A percentile compares a stretch with the other conserved stretches of the same genome.
Conservation (phyloP, 371 early-diverging fungal species). For the Saksenaea oblongispora region DNA sequence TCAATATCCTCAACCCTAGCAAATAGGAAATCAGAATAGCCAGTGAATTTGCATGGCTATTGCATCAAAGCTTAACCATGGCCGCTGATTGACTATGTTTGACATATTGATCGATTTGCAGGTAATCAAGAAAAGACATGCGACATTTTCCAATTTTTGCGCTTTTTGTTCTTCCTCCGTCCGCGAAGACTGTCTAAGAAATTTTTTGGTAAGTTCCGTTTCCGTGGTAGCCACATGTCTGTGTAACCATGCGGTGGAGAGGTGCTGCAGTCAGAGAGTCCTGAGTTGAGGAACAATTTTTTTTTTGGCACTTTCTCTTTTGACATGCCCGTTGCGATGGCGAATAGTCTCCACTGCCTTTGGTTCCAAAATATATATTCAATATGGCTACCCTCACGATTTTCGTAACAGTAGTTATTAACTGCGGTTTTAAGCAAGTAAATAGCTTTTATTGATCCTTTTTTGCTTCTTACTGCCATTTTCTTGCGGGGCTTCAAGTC, state of each 20-base stretch:
- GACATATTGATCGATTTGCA: background rate
- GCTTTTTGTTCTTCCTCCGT: background rate
- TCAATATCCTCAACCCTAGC: background rate
- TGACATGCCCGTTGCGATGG: constrained; percentile 7
- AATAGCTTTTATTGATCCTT: background rate
- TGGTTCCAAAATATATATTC: background rate
- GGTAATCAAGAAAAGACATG: background rate
- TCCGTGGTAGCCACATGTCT: constrained; percentile 9
- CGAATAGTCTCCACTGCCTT: background rate
- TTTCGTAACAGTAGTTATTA: constrained; percentile 4
- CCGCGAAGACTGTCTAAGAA: background rate
- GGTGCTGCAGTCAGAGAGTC: constrained; percentile 10
- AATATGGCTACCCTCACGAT: background rate
- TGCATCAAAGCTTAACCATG: background rate
- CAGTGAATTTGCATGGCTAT: constrained; percentile 2
- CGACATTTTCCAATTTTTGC: background rate
- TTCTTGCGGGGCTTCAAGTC: constrained; percentile 28
- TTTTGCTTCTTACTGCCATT: constrained; percentile 5
- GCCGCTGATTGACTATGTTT: background rate
- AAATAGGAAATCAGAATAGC: background rate
- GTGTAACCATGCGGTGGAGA: constrained; percentile 18
- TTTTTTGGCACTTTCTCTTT: background rate
- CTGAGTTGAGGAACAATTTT: constrained; percentile 1
- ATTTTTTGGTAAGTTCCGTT: constrained; percentile 1
- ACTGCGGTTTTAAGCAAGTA: constrained; percentile 3